A percentile compares a stretch with the other conserved stretches of the same genome.
Evolutionary conservation across 805 yeast genomes (phyloP).

Genomic region (Kluyveromyces wickerhamii): DNA sequence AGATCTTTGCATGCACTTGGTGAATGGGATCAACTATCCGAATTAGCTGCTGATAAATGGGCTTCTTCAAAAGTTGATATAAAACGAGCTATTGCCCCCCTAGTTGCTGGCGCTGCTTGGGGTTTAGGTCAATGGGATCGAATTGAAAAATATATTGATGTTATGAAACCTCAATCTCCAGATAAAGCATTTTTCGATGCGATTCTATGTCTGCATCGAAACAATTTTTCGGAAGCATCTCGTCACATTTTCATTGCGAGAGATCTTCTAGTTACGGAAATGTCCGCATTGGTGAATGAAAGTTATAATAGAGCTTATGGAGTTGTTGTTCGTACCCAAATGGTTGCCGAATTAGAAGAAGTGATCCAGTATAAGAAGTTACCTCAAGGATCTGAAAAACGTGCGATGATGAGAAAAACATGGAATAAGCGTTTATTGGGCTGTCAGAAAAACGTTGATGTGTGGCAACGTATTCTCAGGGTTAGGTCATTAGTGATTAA

Average conservation of each 20-base stretch:
- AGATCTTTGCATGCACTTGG: slow-evolving; percentile 97
- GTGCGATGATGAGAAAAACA: slow-evolving; percentile 73
- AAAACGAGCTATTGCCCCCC: slow-evolving; percentile 81
- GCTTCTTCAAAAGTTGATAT: slow-evolving; percentile 59
- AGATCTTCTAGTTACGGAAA: slow-evolving; percentile 83
- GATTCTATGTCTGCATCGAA: slow-evolving; percentile 74
- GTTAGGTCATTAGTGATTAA: slow-evolving; percentile 88
- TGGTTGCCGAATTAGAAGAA: slow-evolving; percentile 95
- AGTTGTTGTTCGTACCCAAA: slow-evolving; percentile 93
- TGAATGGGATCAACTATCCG: slow-evolving; percentile 91
- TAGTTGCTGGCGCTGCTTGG: slow-evolving; percentile 99
- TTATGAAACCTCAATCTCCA: slow-evolving; percentile 87
- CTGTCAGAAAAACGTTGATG: slow-evolving; percentile 93
- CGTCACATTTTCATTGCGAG: slow-evolving; percentile 76
- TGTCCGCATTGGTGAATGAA: slow-evolving; percentile 90
- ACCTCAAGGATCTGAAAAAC: slow-evolving; percentile 75
- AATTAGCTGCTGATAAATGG: slow-evolving; percentile 86
- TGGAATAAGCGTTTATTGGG: slow-evolving; percentile 92
- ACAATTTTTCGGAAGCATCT: slow-evolving; percentile 75
- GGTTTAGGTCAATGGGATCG: slow-evolving; percentile 95
- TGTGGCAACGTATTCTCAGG: slow-evolving; percentile 95
- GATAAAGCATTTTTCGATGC: slow-evolving; percentile 95
- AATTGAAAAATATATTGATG: slow-evolving; percentile 84
- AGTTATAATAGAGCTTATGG: slow-evolving; percentile 95
- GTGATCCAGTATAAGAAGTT: slow-evolving; percentile 80